A percentile compares a stretch with the other conserved stretches of the same genome.
Conservation (phyloP, 495 filamentous ascomycete species). For the Podospora sp. region DNA sequence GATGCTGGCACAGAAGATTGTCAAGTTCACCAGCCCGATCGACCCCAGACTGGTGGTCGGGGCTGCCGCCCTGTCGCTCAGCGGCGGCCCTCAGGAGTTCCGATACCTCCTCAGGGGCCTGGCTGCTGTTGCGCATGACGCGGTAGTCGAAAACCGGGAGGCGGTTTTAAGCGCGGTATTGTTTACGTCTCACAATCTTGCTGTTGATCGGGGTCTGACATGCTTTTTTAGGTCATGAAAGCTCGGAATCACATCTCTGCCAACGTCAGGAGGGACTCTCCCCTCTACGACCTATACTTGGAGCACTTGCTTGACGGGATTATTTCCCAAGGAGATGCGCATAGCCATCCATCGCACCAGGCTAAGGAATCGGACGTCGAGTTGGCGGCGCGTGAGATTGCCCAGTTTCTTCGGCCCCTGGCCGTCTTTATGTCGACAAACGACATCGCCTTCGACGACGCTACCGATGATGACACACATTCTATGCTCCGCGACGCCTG, state of each 20-base stretch:
- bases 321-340: constrained; percentile 83
- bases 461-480: constrained; percentile 61
- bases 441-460: constrained; percentile 44
- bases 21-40: constrained; percentile 72
- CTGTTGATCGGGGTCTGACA: constrained; percentile 22
- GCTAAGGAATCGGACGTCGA: constrained; percentile 72
- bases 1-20: constrained; percentile 91
- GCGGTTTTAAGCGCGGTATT: constrained; percentile 65
- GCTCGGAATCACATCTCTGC: constrained; percentile 79
- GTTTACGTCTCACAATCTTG: constrained; percentile 31
- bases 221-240: constrained; percentile 57
- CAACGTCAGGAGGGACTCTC: constrained; percentile 65
- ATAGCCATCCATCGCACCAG: constrained; percentile 50
- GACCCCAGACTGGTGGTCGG: constrained; percentile 84
- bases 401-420: constrained; percentile 78
- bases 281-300: constrained; percentile 75
- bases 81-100: constrained; percentile 75
- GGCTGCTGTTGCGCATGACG: constrained; percentile 69
- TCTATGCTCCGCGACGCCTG: constrained; percentile 85
- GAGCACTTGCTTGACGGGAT: constrained; percentile 83
- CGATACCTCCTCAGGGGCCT: constrained; percentile 83
- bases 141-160: constrained; percentile 64
- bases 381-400: constrained; percentile 80
- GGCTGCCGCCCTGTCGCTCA: constrained; percentile 73
- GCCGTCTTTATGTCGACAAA: constrained; percentile 70